Conservation (phyloP, 1,284 basidiomycete species). For the Heterobasidion annosum region DNA sequence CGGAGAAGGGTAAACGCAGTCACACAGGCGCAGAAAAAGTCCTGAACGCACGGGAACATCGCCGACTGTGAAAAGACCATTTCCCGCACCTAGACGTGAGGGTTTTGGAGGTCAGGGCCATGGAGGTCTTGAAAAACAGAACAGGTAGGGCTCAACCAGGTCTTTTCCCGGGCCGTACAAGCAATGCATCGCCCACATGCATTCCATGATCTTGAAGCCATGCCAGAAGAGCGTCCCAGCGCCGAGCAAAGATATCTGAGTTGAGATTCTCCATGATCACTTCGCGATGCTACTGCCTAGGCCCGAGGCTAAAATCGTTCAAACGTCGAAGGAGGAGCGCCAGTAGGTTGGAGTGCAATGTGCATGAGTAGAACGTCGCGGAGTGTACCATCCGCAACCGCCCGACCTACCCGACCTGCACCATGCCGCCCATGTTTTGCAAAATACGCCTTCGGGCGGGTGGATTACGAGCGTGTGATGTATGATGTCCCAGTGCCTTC, state of each 20-base stretch:
- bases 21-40: not conserved
- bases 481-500: no score
- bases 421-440: no score
- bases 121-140: not conserved
- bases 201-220: constrained; percentile 48
- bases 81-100: constrained; percentile 43
- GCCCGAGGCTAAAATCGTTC: no score
- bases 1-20: not conserved
- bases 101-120: not conserved
- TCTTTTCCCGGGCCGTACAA: constrained; percentile 17
- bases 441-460: no score
- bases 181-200: constrained; percentile 26
- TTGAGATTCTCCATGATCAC: not conserved
- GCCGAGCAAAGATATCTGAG: not conserved
- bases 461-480: no score
- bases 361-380: no score
- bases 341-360: no score
- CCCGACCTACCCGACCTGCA: no score
- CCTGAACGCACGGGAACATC: not conserved
- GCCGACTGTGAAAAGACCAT: constrained; percentile 53
- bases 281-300: no score
- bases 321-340: no score
- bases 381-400: no score
- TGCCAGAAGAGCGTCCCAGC: constrained; percentile 41
- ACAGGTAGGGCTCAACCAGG: not conserved